phyloP scores from a whole-genome alignment of 352 stramenopile species.

The Pilasporangium apinafurcum region DNA sequence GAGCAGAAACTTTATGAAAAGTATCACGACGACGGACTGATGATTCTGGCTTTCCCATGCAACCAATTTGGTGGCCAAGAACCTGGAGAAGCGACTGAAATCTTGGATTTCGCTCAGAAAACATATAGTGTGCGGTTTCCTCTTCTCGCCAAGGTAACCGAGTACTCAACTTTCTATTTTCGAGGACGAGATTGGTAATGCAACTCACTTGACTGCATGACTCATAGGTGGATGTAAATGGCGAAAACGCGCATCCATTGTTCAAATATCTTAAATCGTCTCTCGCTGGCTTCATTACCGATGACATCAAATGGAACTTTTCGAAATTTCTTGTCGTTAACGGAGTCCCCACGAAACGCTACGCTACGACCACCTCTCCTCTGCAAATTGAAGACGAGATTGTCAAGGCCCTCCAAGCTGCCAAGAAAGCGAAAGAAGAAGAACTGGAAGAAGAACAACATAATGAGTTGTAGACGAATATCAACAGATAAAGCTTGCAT shows the following conservation, averaged over 20 bases:
- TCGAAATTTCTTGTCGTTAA: slow-evolving; percentile 83
- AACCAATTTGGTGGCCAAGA: slow-evolving; percentile 95
- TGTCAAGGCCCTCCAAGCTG: slow-evolving; percentile 26
- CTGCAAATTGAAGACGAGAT: slow-evolving; percentile 66
- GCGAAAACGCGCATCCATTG: slow-evolving; percentile 70
- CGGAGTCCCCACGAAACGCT: slow-evolving; percentile 62
- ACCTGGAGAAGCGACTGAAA: slow-evolving; percentile 53
- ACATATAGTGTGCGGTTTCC: slow-evolving; percentile 78
- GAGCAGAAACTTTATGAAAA: slow-evolving; percentile 63
- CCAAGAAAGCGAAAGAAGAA: slow-evolving; percentile 16
- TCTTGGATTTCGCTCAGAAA: slow-evolving; percentile 70
- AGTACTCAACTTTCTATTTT: not conserved
- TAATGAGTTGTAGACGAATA: too few relatives aligned
- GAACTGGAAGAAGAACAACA: too few relatives aligned
- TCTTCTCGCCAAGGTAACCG: slow-evolving; percentile 78
- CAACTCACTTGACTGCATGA: not conserved
- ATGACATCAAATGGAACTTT: slow-evolving; percentile 88
- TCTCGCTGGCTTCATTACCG: slow-evolving; percentile 53
- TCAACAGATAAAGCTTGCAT: too few relatives aligned
- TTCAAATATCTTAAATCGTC: slow-evolving; percentile 89
- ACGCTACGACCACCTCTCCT: slow-evolving; percentile 59
- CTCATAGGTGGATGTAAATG: slow-evolving; percentile 92
- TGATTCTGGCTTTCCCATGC: slow-evolving; percentile 93
- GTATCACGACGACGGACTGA: slow-evolving; percentile 64
- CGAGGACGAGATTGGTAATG: not conserved